Conservation (phyloP, 1,284 basidiomycete genomes). For the Leccinum pseudoinsigne region DNA sequence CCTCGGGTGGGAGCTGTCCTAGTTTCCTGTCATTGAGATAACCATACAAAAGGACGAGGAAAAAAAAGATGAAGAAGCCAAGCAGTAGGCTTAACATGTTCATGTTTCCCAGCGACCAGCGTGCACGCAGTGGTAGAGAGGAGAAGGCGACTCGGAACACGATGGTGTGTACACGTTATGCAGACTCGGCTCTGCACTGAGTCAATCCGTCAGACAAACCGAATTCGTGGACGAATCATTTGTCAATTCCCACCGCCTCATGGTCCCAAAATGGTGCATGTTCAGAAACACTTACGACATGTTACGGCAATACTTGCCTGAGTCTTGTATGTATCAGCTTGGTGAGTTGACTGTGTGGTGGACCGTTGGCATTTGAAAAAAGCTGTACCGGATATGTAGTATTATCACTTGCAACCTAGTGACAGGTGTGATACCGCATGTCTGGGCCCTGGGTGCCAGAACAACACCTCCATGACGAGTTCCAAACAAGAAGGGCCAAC, state of each 20-base stretch:
- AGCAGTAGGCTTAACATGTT: slow-evolving; percentile 19
- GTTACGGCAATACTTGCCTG: not conserved
- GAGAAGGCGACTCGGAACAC: not conserved
- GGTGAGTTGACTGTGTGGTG: not conserved
- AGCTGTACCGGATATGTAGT: not conserved
- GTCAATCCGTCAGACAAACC: not conserved
- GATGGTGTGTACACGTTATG: slow-evolving; percentile 1
- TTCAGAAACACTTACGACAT: not conserved
- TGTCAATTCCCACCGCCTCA: slow-evolving; percentile 1
- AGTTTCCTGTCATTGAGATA: slow-evolving; percentile 52
- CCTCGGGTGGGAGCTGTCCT: slow-evolving; percentile 44
- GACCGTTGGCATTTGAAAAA: not conserved
- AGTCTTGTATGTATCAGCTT: not conserved
- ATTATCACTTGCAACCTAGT: not conserved
- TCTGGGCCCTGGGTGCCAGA: not conserved
- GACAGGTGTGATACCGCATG: not conserved
- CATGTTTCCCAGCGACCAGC: slow-evolving; percentile 16
- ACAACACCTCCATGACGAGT: not conserved
- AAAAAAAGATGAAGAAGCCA: slow-evolving; percentile 7
- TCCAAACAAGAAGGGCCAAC: not conserved
- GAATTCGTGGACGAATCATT: not conserved
- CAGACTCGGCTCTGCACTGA: not conserved
- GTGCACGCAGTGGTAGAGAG: not conserved
- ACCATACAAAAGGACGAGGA: slow-evolving; percentile 42
- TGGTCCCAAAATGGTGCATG: not conserved